Base-by-base conservation (phyloP, 1,284 basidiomycete genomes). In the Trichosporon ovoides region DNA sequence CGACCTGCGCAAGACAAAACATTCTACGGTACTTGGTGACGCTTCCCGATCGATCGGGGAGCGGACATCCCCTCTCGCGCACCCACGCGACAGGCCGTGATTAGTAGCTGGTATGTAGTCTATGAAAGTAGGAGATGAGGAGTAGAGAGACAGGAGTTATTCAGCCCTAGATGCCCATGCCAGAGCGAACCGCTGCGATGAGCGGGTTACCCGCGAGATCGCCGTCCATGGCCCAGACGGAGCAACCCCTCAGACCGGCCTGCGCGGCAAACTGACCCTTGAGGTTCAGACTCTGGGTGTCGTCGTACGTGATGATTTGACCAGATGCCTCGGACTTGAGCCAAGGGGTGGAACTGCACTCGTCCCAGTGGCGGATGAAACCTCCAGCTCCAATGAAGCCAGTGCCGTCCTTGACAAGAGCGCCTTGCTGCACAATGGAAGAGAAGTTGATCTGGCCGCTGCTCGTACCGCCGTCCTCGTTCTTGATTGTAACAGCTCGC, bases 221-320 rank as follows among this genome's bases (percentile, higher is more conserved):
- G 7, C 90, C 91, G 71, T 85, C 83, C 35, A 87, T 77, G 62
- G 89, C 88, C 75, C 88, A 94, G 74, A 93, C 78, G 66, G 87
- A 89, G 58, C 88, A 83, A 18, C 91, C 92, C 16, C 79, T 75
- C 75, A 94, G 80, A 20, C 85, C 84, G 37, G 81, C 79, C 59
- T 82, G 68, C 60, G 77, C 80, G 24, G 82, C 87, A 70, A 88
- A 87, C 61, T 81, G 77, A 31, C 85, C 87, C 80, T 96, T 95
- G 78, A 89, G 80, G 37, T 76, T 80, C 59, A 95, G 79, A 10
- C 87, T 89, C 65, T 84, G 75, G 4, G 84, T 81, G 74, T 94
- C 91, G 70, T 96, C 92, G 72, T 91, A 95, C 3, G 89, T 82
- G 64, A 94, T 81, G 56, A 93, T 82, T 74, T 92, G 89, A 24